These are phyloP conservation scores for Haematococcus sp. DNA, from an alignment of 139 green algal genomes.

Conservation along the genomic window DNA sequence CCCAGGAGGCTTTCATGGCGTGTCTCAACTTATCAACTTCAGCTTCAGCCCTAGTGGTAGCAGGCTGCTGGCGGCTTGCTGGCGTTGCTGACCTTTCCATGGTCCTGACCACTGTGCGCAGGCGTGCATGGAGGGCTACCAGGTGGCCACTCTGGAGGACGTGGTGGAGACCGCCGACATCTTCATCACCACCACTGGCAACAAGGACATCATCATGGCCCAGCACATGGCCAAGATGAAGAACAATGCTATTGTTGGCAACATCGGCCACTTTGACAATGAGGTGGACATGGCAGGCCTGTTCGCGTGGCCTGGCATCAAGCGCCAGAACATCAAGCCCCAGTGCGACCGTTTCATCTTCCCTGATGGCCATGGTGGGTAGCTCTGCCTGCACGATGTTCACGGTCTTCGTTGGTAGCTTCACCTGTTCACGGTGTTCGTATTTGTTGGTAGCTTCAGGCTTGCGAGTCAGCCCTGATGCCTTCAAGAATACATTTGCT, in stretches of 20 bases:
- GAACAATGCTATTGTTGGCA: slow-evolving; percentile 99
- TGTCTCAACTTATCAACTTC: too few relatives aligned
- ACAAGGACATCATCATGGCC: slow-evolving; percentile 99
- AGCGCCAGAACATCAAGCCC: slow-evolving; percentile 99
- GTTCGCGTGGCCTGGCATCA: slow-evolving; percentile 80
- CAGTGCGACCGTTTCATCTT: slow-evolving; percentile 97
- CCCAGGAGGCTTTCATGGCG: too few relatives aligned
- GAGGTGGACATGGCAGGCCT: slow-evolving; percentile 99
- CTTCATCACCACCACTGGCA: slow-evolving; percentile 99
- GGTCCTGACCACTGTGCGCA: slow-evolving; percentile 23
- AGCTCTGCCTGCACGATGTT: too few relatives aligned
- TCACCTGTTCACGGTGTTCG: too few relatives aligned
- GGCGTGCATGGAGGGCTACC: slow-evolving; percentile 94
- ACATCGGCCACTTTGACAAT: slow-evolving; percentile 99
- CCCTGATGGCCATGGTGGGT: slow-evolving; percentile 95
- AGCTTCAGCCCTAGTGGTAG: too few relatives aligned
- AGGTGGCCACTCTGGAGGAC: slow-evolving; percentile 86
- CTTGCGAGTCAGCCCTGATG: too few relatives aligned
- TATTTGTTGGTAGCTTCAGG: too few relatives aligned
- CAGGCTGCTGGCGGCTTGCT: too few relatives aligned
- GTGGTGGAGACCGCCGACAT: slow-evolving; percentile 85
- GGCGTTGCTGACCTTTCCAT: too few relatives aligned
- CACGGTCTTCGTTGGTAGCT: too few relatives aligned
- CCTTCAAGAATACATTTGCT: too few relatives aligned
- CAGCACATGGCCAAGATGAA: slow-evolving; percentile 99